A percentile compares a stretch with the other conserved stretches of the same genome.
These are phyloP conservation scores for Posidonia australis DNA, from an alignment of 106 monocot species.

Conservation along the genomic window DNA sequence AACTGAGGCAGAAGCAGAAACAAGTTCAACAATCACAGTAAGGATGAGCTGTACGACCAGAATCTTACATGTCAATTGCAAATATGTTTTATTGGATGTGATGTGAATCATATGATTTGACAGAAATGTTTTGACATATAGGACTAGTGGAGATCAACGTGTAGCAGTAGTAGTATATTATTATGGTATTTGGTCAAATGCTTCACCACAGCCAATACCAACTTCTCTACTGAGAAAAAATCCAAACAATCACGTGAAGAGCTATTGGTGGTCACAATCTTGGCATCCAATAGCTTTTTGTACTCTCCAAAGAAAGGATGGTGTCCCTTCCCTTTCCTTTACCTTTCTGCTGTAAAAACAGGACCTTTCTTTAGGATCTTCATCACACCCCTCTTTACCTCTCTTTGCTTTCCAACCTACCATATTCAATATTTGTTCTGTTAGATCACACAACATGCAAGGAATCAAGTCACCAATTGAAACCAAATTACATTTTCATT, in stretches of 20 bases:
- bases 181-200: neutral
- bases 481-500: neutral
- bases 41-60: no score
- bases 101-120: no score
- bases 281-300: conserved; percentile 10
- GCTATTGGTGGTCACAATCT: conserved; percentile 24
- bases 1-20: no score
- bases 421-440: neutral
- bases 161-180: neutral
- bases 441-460: neutral
- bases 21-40: no score
- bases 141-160: no score
- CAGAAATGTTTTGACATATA: no score
- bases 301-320: conserved; percentile 12
- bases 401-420: neutral
- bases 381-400: neutral
- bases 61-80: no score
- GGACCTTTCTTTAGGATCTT: conserved; percentile 14
- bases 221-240: conserved; percentile 17
- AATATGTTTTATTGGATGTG: no score
- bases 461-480: neutral
- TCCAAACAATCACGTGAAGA: conserved; percentile 32
- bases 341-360: conserved; percentile 26
- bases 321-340: conserved; percentile 14
- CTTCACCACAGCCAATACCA: conserved; percentile 17